A percentile compares a stretch with the other conserved stretches of the same genome.
These are phyloP conservation scores for Chenopodium suecicum DNA, from an alignment of 148 eudicot genomes.

Conservation along the genomic window DNA sequence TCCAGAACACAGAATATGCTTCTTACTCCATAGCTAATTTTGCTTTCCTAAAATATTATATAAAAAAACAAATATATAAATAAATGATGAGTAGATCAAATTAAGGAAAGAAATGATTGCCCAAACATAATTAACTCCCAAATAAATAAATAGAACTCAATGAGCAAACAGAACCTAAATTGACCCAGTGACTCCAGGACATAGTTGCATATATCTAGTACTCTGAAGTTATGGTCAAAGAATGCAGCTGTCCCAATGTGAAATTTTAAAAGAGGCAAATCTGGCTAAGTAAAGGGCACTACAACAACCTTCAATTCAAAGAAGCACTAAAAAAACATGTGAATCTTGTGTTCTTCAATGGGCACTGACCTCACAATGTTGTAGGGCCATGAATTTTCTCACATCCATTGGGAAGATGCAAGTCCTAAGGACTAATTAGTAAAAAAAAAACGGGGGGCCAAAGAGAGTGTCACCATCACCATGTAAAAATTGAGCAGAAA, in stretches of 20 bases:
- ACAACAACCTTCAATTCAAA: background rate
- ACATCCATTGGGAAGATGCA: background rate
- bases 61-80: too few species aligned
- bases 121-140: background rate
- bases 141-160: background rate
- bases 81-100: background rate
- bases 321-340: background rate
- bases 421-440: background rate
- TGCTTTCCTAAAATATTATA: slow-evolving; percentile 57
- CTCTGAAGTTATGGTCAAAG: background rate
- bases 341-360: background rate
- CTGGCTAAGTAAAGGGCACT: background rate
- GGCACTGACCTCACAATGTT: background rate
- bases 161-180: background rate
- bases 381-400: background rate
- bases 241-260: background rate
- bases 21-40: slow-evolving; percentile 66
- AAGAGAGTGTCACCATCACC: background rate
- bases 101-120: background rate
- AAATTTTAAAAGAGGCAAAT: background rate
- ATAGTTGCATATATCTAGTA: background rate
- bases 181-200: background rate
- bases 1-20: slow-evolving; percentile 76
- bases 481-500: background rate
- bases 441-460: background rate